Conservation (phyloP, 2,329 filamentous ascomycete species). For the Ophiostoma fasciatum region DNA sequence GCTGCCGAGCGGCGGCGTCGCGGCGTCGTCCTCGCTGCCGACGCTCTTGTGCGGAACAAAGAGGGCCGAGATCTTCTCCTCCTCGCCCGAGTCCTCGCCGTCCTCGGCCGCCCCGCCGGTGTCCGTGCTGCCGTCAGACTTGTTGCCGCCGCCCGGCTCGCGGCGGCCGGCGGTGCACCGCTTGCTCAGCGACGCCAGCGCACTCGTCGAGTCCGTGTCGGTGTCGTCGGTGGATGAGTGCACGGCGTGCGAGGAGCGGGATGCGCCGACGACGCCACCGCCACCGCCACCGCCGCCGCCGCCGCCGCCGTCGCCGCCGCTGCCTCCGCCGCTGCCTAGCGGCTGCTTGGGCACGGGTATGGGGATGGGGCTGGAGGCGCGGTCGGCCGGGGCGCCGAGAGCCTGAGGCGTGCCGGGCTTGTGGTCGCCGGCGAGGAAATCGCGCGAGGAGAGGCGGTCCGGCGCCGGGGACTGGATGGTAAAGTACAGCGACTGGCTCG, state of each 20-base stretch:
- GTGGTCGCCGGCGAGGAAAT: no score
- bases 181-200: not conserved
- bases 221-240: constrained; percentile 2
- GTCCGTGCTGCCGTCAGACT: constrained; percentile 19
- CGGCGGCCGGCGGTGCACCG: constrained; percentile 15
- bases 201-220: not conserved
- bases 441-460: no score
- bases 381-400: no score
- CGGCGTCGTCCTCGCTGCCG: constrained; percentile 26
- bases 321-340: not conserved
- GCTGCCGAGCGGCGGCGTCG: constrained; percentile 8
- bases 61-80: constrained; percentile 77
- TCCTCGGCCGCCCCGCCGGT: constrained; percentile 27
- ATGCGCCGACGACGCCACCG: no score
- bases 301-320: not conserved
- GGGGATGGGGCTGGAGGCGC: no score
- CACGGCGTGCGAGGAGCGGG: not conserved
- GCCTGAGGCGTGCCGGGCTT: no score
- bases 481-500: no score
- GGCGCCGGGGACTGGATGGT: no score
- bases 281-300: not conserved
- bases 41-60: constrained; percentile 62
- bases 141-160: constrained; percentile 23
- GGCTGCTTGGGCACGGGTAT: no score
- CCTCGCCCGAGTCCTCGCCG: constrained; percentile 53